Evolutionary conservation across 1,139 yeast genomes (phyloP).

Genomic region (Pichia sp.): DNA sequence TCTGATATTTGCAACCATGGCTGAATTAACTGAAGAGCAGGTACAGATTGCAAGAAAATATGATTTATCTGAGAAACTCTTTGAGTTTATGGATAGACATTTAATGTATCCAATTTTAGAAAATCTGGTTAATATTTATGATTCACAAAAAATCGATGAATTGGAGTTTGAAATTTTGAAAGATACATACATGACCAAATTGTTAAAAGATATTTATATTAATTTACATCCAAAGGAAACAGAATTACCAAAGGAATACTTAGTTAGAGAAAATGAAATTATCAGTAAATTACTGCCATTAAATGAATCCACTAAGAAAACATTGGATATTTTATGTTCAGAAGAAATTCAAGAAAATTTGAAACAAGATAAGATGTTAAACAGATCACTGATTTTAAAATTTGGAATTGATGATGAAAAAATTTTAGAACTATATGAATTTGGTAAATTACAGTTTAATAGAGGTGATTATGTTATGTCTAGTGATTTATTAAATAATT

Average conservation of each 20-base stretch:
- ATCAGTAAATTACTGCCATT: slow-evolving; percentile 35
- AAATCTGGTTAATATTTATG: slow-evolving; percentile 41
- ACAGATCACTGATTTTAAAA: slow-evolving; percentile 38
- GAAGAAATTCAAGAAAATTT: slow-evolving; percentile 44
- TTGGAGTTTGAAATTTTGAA: slow-evolving; percentile 46
- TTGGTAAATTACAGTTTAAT: slow-evolving; percentile 54
- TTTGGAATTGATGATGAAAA: slow-evolving; percentile 43
- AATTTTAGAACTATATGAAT: slow-evolving; percentile 45
- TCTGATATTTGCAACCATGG: not conserved
- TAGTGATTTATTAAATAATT: slow-evolving; percentile 48
- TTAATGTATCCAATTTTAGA: slow-evolving; percentile 48
- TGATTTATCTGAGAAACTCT: slow-evolving; percentile 46
- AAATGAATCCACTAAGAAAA: slow-evolving; percentile 39
- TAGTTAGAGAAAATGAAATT: slow-evolving; percentile 35
- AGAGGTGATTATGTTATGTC: slow-evolving; percentile 56
- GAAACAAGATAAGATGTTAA: slow-evolving; percentile 48
- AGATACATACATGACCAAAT: slow-evolving; percentile 50
- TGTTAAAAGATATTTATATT: slow-evolving; percentile 39
- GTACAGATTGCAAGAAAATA: slow-evolving; percentile 35
- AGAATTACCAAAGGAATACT: slow-evolving; percentile 36
- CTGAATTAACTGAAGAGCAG: slow-evolving; percentile 21
- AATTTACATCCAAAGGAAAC: slow-evolving; percentile 33
- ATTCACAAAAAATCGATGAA: slow-evolving; percentile 37
- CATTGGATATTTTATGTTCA: slow-evolving; percentile 40
- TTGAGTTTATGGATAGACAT: slow-evolving; percentile 54